Evolutionary conservation across 2,329 filamentous ascomycete species (phyloP).

Genomic region (Trichoderma guizhouense): DNA sequence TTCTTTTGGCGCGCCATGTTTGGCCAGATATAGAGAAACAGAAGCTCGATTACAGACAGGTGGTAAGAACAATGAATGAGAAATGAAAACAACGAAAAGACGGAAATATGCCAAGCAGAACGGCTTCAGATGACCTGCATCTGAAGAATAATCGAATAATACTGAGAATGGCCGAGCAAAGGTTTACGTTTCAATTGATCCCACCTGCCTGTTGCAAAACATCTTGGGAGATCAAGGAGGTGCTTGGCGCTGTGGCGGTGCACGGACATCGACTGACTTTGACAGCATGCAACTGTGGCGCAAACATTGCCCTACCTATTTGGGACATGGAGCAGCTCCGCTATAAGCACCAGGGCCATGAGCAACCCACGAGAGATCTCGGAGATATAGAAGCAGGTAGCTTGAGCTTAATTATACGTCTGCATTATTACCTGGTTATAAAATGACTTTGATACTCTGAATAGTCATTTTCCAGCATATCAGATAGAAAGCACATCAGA

Average conservation of each 20-base stretch:
- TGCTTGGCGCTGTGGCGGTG: constrained; percentile 15
- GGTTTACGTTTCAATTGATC: constrained; percentile 21
- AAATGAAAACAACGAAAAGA: not conserved
- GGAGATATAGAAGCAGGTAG: not conserved
- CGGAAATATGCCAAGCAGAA: not conserved
- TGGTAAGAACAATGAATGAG: not conserved
- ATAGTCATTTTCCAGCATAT: not conserved
- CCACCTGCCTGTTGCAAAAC: not conserved
- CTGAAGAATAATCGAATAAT: constrained; percentile 25
- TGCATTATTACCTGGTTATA: not conserved
- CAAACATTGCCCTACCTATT: not conserved
- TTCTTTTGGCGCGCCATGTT: constrained; percentile 2
- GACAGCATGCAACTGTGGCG: not conserved
- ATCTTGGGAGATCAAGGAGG: not conserved
- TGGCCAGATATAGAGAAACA: not conserved
- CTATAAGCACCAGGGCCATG: not conserved
- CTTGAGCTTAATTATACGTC: not conserved
- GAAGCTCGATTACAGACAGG: not conserved
- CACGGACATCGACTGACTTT: not conserved
- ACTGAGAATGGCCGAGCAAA: not conserved
- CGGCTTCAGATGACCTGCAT: constrained; percentile 33
- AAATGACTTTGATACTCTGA: not conserved
- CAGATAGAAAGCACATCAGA: not conserved
- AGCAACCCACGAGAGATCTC: not conserved
- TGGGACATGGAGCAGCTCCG: not conserved